phyloP scores from a whole-genome alignment of 441 rosid genomes.

The Oxalis stricta region DNA sequence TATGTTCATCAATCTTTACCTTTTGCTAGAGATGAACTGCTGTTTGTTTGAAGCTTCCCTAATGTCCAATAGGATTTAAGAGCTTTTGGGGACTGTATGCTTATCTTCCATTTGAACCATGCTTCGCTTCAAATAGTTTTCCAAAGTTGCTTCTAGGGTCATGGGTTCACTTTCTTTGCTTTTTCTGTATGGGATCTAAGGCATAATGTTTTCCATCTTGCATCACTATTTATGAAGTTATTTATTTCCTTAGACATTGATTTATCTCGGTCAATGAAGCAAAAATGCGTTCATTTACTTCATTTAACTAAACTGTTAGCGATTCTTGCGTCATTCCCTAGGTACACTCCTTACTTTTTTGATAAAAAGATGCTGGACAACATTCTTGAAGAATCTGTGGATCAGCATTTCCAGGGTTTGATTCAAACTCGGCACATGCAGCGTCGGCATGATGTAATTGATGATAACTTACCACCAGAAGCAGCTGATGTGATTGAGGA shows the following conservation, averaged over 20 bases:
- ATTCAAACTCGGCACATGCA: conserved; percentile 83
- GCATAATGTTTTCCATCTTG: neutral
- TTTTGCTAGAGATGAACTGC: neutral
- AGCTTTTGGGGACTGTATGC: too few species aligned
- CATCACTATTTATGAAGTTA: neutral
- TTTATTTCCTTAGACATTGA: neutral
- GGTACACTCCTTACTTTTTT: conserved; percentile 96
- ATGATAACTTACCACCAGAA: conserved; percentile 70
- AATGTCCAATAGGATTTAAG: too few species aligned
- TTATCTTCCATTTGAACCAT: too few species aligned
- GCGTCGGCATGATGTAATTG: conserved; percentile 65
- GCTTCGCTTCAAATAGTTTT: too few species aligned
- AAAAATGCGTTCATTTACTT: neutral
- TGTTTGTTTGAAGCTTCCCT: neutral
- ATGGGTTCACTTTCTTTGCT: too few species aligned
- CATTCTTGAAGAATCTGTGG: conserved; percentile 91
- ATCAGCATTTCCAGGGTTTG: conserved; percentile 76
- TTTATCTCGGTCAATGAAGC: neutral
- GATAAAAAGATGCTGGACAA: conserved; percentile 83
- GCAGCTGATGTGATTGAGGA: conserved; percentile 88
- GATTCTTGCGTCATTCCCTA: conserved; percentile 19
- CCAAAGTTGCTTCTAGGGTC: too few species aligned
- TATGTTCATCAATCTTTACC: neutral
- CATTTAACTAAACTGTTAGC: conserved; percentile 3
- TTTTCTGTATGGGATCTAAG: too few species aligned